A percentile compares a stretch with the other conserved stretches of the same genome.
Evolutionary conservation across 495 filamentous ascomycete genomes (phyloP).

Genomic region (Xeromyces bisporus): DNA sequence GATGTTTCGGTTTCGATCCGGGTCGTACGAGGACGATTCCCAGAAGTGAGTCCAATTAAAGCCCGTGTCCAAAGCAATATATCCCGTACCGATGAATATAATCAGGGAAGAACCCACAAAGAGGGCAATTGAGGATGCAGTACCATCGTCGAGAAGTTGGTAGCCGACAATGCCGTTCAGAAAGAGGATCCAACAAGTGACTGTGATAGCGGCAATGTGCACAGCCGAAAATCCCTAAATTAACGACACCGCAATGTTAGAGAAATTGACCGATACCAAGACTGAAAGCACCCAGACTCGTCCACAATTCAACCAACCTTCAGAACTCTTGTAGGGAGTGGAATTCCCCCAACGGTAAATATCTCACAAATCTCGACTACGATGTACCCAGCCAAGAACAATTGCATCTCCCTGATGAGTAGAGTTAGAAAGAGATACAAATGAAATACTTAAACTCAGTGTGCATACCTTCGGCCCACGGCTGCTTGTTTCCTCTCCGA

Average conservation of each 20-base stretch:
- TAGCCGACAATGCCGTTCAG: slow-evolving; percentile 86
- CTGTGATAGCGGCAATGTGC: slow-evolving; percentile 76
- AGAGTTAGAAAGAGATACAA: slow-evolving; percentile 2
- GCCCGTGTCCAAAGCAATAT: slow-evolving; percentile 87
- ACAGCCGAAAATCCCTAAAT: slow-evolving; percentile 76
- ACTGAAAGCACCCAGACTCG: neutral
- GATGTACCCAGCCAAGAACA: slow-evolving; percentile 78
- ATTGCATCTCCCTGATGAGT: slow-evolving; percentile 70
- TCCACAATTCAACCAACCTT: slow-evolving; percentile 12
- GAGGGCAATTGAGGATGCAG: slow-evolving; percentile 61
- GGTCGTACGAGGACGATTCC: slow-evolving; percentile 30
- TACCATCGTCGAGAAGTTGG: slow-evolving; percentile 89
- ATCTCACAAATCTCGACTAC: slow-evolving; percentile 90
- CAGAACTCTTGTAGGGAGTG: slow-evolving; percentile 47
- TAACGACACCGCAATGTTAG: slow-evolving; percentile 6
- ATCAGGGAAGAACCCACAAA: slow-evolving; percentile 48
- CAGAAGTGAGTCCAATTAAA: slow-evolving; percentile 74
- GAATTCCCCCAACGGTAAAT: slow-evolving; percentile 83
- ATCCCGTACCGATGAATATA: slow-evolving; percentile 82
- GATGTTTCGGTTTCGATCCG: slow-evolving; percentile 61
- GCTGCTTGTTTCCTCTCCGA: slow-evolving; percentile 91
- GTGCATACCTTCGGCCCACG: slow-evolving; percentile 76
- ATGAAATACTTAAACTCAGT: too few relatives aligned
- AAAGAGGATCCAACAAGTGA: slow-evolving; percentile 79
- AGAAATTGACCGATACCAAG: neutral